Percentiles rank a stretch among this genome's conserved stretches.
Conservation (phyloP, 2,329 filamentous ascomycete species). For the Aureobasidium sp. region DNA sequence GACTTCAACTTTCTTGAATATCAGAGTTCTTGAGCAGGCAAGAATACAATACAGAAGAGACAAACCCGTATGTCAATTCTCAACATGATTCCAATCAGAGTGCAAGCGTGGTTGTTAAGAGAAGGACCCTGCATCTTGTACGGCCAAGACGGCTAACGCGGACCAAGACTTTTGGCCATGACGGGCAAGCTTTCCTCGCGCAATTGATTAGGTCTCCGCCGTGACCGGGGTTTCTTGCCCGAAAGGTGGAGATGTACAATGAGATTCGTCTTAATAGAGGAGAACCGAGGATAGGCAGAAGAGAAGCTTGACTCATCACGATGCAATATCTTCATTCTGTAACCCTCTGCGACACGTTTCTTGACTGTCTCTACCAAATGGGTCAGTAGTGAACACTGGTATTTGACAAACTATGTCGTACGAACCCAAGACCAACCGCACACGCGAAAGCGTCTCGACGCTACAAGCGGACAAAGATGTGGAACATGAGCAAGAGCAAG, state of each 20-base stretch:
- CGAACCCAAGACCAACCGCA: not conserved
- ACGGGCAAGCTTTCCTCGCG: not conserved
- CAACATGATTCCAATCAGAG: too few relatives aligned
- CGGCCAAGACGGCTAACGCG: not conserved
- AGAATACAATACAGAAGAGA: too few relatives aligned
- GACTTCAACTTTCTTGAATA: too few relatives aligned
- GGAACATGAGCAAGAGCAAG: slow-evolving; percentile 1
- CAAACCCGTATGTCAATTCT: too few relatives aligned
- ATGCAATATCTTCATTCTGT: not conserved
- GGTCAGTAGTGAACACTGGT: too few relatives aligned
- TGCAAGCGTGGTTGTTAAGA: too few relatives aligned
- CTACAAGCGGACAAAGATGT: not conserved
- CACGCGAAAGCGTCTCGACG: not conserved
- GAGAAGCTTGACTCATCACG: not conserved
- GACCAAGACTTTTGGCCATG: slow-evolving; percentile 8
- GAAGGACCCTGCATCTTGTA: too few relatives aligned
- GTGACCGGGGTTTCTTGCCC: slow-evolving; percentile 3
- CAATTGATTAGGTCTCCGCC: not conserved
- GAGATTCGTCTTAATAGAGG: slow-evolving; percentile 7
- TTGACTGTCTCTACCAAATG: too few relatives aligned
- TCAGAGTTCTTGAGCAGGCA: too few relatives aligned
- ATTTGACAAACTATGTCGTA: not conserved
- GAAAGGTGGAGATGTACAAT: slow-evolving; percentile 10
- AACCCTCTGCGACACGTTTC: too few relatives aligned
- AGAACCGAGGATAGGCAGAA: slow-evolving; percentile 2